phyloP scores from a whole-genome alignment of 805 yeast species.

The Trichomonascus vanleenenianus region DNA sequence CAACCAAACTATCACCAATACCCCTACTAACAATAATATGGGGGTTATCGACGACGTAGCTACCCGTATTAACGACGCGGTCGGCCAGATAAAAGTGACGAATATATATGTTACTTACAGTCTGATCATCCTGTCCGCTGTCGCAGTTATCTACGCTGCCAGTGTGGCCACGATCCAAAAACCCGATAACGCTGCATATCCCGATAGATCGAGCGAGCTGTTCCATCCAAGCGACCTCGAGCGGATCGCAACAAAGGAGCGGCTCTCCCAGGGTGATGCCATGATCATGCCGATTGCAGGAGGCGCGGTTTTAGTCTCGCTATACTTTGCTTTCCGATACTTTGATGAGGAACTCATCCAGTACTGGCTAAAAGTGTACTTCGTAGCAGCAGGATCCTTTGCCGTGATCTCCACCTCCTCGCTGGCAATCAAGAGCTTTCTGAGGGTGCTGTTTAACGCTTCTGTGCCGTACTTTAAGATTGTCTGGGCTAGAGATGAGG shows the following conservation, averaged over 20 bases:
- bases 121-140: constrained; percentile 14
- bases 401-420: constrained; percentile 29
- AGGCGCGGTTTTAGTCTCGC: constrained; percentile 31
- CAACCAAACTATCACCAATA: too few relatives aligned
- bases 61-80: too few relatives aligned
- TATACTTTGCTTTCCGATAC: constrained; percentile 33
- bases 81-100: neutral
- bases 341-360: constrained; percentile 29
- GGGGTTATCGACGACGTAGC: too few relatives aligned
- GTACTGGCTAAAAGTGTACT: constrained; percentile 30
- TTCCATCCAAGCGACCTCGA: constrained; percentile 22
- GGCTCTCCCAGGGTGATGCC: constrained; percentile 29
- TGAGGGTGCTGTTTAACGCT: constrained; percentile 6
- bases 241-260: constrained; percentile 4
- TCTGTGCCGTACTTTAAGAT: constrained; percentile 9
- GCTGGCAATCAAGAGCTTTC: constrained; percentile 5
- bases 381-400: constrained; percentile 29
- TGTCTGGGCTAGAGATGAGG: constrained; percentile 39
- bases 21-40: too few relatives aligned
- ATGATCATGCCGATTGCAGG: constrained; percentile 39
- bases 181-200: constrained; percentile 19
- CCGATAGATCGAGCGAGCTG: constrained; percentile 17
- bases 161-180: constrained; percentile 17
- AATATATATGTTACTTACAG: constrained; percentile 16
- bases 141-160: constrained; percentile 14